Evolutionary conservation across 768 basidiomycete genomes (phyloP), one percentile per base, ranked within the genome.

Genomic region (Mrakia blollopis): DNA sequence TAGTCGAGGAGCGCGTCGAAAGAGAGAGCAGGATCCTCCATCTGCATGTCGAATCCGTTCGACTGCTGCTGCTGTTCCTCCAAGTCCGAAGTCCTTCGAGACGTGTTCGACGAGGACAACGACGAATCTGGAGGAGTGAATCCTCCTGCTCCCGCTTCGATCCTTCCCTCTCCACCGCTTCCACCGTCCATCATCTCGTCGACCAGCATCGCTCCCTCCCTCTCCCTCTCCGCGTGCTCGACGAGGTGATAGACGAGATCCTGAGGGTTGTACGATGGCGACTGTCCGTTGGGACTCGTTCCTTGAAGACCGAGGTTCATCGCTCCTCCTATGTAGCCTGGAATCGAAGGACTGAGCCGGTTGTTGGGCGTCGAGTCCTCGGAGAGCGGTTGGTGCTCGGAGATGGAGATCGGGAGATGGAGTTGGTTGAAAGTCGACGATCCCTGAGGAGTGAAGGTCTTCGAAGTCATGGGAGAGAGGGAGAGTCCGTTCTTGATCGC

Each of bases 1-100:
- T 73, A 77, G 72, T 77, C 76, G 65, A 77, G 71, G 8, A 77
- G 65, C 32, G 71, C 57, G 50, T 77, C 76, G 41, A 77, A 77
- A 32, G 57, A 41, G 57, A 77, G 71, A 1, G 57, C 57, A 7
- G 67, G 61, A 23, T 65, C 72, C 50, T 73, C 71, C 61, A 71
- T 68, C 18, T 37, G 65, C 65, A 68, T 35, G 65, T 68, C 65
- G 25, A 68, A 68, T 9, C 35, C 35, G 65, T 68, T 68, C 65
- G 18, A 39, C 37, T 21, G 7, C 35, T 23, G 35, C 21, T 37
- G n/a, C 35, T n/a, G n/a, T n/a, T 37, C 28, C 32, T 63, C 62
- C 30, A 32, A 63, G 32, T 63, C 62, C 30, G 62, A 63, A 25
- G 62, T 63, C 62, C 62, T 30, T 21, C 62, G 30, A 21, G 62